A percentile compares a stretch with the other conserved stretches of the same genome.
Conservation (phyloP, 768 basidiomycete species). For the Phaeolepiota aurea region DNA sequence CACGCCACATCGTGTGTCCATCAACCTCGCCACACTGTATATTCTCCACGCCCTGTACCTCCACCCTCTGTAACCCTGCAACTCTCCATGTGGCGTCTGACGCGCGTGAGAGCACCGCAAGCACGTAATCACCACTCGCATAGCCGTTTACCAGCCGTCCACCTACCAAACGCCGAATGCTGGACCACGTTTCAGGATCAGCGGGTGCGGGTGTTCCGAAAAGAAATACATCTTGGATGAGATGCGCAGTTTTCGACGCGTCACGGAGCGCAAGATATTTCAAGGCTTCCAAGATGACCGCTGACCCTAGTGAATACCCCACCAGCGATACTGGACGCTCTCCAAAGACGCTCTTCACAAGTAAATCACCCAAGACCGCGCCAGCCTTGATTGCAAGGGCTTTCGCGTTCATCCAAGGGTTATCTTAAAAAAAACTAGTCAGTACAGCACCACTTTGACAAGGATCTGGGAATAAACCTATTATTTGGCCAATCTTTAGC, state of each 20-base stretch:
- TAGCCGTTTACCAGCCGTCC: constrained; percentile 51
- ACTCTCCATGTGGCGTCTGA: constrained; percentile 40
- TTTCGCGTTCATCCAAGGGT: constrained; percentile 51
- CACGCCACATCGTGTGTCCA: constrained; percentile 45
- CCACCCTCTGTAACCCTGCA: constrained; percentile 40
- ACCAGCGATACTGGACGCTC: constrained; percentile 44
- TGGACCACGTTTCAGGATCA: constrained; percentile 32
- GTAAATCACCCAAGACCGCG: constrained; percentile 41
- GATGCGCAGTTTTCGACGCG: constrained; percentile 32
- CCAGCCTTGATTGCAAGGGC: constrained; percentile 46
- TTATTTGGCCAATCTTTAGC: constrained; percentile 44
- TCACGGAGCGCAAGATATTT: constrained; percentile 35
- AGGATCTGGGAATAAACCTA: constrained; percentile 27
- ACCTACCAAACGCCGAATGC: constrained; percentile 37
- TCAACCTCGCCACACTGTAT: constrained; percentile 36
- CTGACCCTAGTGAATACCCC: constrained; percentile 50
- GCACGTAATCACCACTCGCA: constrained; percentile 41
- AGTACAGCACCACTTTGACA: neutral
- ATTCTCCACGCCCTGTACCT: constrained; percentile 45
- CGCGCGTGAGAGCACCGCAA: constrained; percentile 41
- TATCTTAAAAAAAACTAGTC: constrained; percentile 26
- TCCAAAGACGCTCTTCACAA: constrained; percentile 42
- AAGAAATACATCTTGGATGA: constrained; percentile 47
- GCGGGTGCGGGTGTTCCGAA: constrained; percentile 42
- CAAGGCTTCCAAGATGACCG: constrained; percentile 51